phyloP scores from a whole-genome alignment of 1,139 yeast species.

The Pichia sorboxylosa region DNA sequence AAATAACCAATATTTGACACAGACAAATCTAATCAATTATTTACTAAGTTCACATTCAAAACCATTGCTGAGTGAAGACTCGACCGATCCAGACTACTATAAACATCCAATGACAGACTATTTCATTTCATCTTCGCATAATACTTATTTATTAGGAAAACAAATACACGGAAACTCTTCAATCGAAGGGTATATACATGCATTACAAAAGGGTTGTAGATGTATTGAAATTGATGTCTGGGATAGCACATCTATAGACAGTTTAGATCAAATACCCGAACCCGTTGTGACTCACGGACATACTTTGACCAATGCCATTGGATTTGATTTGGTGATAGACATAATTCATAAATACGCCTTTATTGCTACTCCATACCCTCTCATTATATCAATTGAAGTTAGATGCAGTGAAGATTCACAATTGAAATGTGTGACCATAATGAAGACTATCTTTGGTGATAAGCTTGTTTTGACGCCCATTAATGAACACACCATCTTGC shows the following conservation, averaged over 20 bases:
- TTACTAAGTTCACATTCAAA: conserved; percentile 37
- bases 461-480: conserved; percentile 37
- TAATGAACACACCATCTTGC: conserved; percentile 29
- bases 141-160: conserved; percentile 79
- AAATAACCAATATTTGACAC: conserved; percentile 2
- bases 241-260: conserved; percentile 50
- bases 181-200: conserved; percentile 82
- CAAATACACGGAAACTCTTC: conserved; percentile 91
- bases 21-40: conserved; percentile 32
- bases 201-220: conserved; percentile 82
- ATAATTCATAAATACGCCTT: conserved; percentile 78
- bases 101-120: conserved; percentile 72
- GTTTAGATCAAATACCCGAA: conserved; percentile 21
- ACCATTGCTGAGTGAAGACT: conserved; percentile 23
- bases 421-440: conserved; percentile 35
- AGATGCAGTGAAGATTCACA: conserved; percentile 67
- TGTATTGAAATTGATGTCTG: conserved; percentile 91
- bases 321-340: conserved; percentile 56
- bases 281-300: conserved; percentile 90
- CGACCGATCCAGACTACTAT: conserved; percentile 31
- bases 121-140: conserved; percentile 86
- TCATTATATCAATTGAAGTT: conserved; percentile 78
- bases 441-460: conserved; percentile 50
- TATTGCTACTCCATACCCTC: conserved; percentile 69
- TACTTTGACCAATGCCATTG: conserved; percentile 65